A percentile compares a stretch with the other conserved stretches of the same genome.
Evolutionary conservation across 305 asterid genomes (phyloP).

Genomic region (Caryopteris hybrid): DNA sequence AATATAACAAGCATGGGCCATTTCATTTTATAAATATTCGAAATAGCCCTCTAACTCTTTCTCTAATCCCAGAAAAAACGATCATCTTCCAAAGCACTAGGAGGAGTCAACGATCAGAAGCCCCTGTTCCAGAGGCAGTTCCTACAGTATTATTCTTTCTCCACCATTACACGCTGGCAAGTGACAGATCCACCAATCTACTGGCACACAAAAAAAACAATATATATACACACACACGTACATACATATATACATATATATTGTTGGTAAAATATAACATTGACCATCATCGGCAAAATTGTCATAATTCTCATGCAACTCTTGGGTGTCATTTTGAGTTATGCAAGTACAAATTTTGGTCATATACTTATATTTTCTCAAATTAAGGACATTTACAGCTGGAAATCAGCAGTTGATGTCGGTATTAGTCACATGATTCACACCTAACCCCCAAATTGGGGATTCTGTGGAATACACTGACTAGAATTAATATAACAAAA

Average conservation of each 20-base stretch:
- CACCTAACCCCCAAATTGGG: too few species aligned
- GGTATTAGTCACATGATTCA: too few species aligned
- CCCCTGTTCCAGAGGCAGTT: conserved; percentile 15
- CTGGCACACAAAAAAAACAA: conserved; percentile 24
- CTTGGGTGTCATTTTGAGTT: too few species aligned
- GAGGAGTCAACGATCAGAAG: conserved; percentile 15
- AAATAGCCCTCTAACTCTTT: background rate
- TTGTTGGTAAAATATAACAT: conserved; percentile 11
- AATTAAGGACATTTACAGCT: too few species aligned
- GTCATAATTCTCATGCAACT: too few species aligned
- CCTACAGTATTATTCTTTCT: conserved; percentile 30
- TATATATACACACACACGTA: too few species aligned
- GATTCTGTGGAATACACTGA: too few species aligned
- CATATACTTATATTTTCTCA: too few species aligned
- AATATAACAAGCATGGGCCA: background rate
- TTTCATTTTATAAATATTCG: background rate
- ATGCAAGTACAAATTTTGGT: too few species aligned
- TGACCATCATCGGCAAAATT: conserved; percentile 8
- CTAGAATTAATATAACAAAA: too few species aligned
- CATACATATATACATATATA: too few species aligned
- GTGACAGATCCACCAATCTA: conserved; percentile 40
- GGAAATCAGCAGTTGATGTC: too few species aligned
- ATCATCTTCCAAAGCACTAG: background rate
- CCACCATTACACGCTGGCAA: conserved; percentile 29
- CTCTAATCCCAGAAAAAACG: background rate